phyloP scores from a whole-genome alignment of 129 eudicot genomes.

The Flaveria robusta region DNA sequence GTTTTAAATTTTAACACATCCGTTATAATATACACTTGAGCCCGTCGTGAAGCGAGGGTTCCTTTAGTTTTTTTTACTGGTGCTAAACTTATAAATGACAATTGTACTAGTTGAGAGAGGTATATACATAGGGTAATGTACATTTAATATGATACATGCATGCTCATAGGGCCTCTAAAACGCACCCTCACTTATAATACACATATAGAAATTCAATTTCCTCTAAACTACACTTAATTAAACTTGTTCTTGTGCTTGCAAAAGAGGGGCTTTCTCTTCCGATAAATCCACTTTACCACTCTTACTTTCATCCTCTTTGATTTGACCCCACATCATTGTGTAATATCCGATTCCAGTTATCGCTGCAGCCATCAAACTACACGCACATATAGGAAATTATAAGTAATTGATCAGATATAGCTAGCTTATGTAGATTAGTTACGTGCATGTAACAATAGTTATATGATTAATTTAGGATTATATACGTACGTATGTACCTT shows the following conservation, averaged over 20 bases:
- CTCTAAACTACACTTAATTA: not conserved
- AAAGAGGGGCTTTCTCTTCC: slow-evolving; percentile 70
- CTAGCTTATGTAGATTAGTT: not conserved
- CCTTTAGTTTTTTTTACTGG: too few relatives aligned
- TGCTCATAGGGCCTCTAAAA: too few relatives aligned
- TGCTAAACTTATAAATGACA: too few relatives aligned
- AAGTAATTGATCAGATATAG: not conserved
- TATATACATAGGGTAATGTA: too few relatives aligned
- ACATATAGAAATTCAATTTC: not conserved
- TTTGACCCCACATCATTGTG: slow-evolving; percentile 72
- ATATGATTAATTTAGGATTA: not conserved
- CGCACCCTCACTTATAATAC: not conserved
- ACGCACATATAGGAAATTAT: not conserved
- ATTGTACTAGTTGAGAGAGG: too few relatives aligned
- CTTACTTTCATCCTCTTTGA: slow-evolving; percentile 44
- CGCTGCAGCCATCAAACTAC: slow-evolving; percentile 69
- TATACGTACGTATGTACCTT: slow-evolving; percentile 28
- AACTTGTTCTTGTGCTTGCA: slow-evolving; percentile 51
- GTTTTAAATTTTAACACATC: too few relatives aligned
- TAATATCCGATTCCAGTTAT: slow-evolving; percentile 63
- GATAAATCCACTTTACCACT: slow-evolving; percentile 24
- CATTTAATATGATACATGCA: too few relatives aligned
- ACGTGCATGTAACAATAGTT: too few relatives aligned
- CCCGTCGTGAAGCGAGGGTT: too few relatives aligned
- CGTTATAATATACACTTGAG: too few relatives aligned